phyloP scores from a whole-genome alignment of 805 yeast genomes.

The Cyberlindnera maclurae region DNA sequence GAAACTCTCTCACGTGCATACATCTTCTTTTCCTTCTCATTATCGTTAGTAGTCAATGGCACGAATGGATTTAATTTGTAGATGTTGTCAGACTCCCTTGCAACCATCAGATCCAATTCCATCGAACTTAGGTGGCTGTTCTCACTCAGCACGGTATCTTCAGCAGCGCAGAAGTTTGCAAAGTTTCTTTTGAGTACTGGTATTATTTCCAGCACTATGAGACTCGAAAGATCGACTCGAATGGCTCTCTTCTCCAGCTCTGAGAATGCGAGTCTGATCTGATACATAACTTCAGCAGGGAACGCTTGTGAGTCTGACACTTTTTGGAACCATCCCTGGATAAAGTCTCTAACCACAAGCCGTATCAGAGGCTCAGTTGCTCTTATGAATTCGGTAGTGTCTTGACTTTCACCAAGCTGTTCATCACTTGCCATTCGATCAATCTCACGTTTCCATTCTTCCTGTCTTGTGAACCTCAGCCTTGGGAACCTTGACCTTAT shows the following conservation, averaged over 20 bases:
- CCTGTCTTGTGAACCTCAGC: conserved; percentile 21
- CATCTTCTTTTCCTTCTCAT: conserved; percentile 36
- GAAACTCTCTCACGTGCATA: conserved; percentile 41
- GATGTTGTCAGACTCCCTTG: conserved; percentile 29
- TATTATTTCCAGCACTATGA: conserved; percentile 49
- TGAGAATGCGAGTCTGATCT: conserved; percentile 35
- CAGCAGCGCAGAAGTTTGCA: conserved; percentile 38
- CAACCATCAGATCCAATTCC: conserved; percentile 35
- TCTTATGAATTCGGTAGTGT: conserved; percentile 25
- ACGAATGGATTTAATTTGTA: conserved; percentile 54
- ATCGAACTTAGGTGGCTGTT: conserved; percentile 26
- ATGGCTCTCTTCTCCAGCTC: conserved; percentile 36
- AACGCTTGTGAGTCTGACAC: conserved; percentile 36
- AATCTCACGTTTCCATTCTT: conserved; percentile 26
- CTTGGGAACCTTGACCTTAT: conserved; percentile 15
- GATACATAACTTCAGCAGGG: conserved; percentile 33
- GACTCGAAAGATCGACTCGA: conserved; percentile 44
- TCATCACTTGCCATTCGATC: conserved; percentile 6
- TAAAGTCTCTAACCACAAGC: conserved; percentile 45
- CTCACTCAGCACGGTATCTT: conserved; percentile 24
- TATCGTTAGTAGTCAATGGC: conserved; percentile 28
- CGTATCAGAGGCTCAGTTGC: conserved; percentile 38
- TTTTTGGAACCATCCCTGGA: conserved; percentile 47
- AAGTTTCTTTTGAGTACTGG: conserved; percentile 68
- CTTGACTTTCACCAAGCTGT: conserved; percentile 1